Evolutionary conservation across 495 filamentous ascomycete genomes (phyloP).

Genomic region (Aspergillus leporis): DNA sequence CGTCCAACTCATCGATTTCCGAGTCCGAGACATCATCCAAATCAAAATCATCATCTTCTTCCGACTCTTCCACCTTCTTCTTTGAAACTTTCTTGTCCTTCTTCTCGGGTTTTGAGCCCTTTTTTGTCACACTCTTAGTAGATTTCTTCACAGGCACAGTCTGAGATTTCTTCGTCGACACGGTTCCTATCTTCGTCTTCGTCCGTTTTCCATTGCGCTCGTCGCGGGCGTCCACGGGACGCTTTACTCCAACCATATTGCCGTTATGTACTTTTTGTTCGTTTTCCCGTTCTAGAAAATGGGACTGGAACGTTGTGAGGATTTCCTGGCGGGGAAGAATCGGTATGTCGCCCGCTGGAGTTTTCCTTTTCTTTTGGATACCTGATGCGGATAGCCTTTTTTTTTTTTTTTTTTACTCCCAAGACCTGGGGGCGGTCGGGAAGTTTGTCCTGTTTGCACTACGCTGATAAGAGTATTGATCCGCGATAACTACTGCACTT

Average conservation of each 20-base stretch:
- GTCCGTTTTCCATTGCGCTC: conserved; percentile 51
- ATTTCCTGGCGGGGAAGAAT: neutral
- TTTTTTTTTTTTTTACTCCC: conserved; percentile 35
- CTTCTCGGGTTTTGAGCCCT: conserved; percentile 27
- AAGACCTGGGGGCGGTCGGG: conserved; percentile 18
- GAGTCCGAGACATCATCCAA: conserved; percentile 45
- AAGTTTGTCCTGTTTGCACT: conserved; percentile 35
- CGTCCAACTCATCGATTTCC: conserved; percentile 38
- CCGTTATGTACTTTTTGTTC: conserved; percentile 10
- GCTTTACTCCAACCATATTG: conserved; percentile 48
- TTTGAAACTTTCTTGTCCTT: conserved; percentile 38
- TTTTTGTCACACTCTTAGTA: conserved; percentile 30
- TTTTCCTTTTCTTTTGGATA: conserved; percentile 19
- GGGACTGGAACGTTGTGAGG: neutral
- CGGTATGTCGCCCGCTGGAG: conserved; percentile 13
- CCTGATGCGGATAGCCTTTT: conserved; percentile 31
- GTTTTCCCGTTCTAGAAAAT: conserved; percentile 5
- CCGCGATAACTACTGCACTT: neutral
- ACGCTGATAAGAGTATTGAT: conserved; percentile 31
- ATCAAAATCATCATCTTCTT: conserved; percentile 45
- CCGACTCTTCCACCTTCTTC: conserved; percentile 35
- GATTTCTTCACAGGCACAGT: conserved; percentile 35
- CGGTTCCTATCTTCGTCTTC: conserved; percentile 42
- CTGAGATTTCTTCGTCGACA: conserved; percentile 37
- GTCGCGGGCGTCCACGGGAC: conserved; percentile 41